Evolutionary conservation across 2,329 filamentous ascomycete species (phyloP), one percentile per base, ranked within the genome.

Genomic region (Ambrosiella beaveri): DNA sequence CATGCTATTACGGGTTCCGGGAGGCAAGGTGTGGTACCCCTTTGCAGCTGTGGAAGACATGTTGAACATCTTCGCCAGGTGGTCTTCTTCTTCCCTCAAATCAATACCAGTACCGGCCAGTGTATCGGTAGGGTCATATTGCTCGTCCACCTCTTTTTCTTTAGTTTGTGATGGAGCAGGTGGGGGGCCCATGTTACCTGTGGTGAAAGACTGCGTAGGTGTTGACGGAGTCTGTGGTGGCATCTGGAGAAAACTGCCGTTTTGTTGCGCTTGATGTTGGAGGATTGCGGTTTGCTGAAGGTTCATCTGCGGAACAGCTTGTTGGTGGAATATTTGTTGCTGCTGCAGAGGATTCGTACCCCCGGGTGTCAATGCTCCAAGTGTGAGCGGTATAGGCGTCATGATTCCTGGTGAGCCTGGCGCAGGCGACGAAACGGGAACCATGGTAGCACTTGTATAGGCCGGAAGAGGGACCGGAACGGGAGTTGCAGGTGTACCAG

Each of bases 61-160:
- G 52, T 45, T 37, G 39, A 68, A 75, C 57, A 73, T 70, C 50
- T 79, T 77, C 50, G 87, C 83, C 68, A 93, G 75, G 63, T 82
- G 86, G 64, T 89, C 86, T 66, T 94, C 88, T 68, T 95, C 90
- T 63, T 88, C 88, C 60, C 85, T 82, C 52, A 95, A 71, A 71
- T 95, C 87, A 62, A 96, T 88, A 54, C 88, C 89, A 13, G 88
- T 91, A 15, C 86, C 87, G 15, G 84, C 84, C 57, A 95, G 71
- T 55, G 89, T 86, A 71, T 96, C 90, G 63, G 85, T 87, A 51
- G 90, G 78, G 65, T 95, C 88, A 64, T 90, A 81, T 59, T 79
- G 73, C 58, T 90, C 81, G 59, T 79, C 73, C 57, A 75, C 74
- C 57, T 77, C 76, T 63, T 75, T 75, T 59, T 85, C 84, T n/a